Evolutionary conservation across 805 yeast species (phyloP).

Genomic region (Starmerella bombi): DNA sequence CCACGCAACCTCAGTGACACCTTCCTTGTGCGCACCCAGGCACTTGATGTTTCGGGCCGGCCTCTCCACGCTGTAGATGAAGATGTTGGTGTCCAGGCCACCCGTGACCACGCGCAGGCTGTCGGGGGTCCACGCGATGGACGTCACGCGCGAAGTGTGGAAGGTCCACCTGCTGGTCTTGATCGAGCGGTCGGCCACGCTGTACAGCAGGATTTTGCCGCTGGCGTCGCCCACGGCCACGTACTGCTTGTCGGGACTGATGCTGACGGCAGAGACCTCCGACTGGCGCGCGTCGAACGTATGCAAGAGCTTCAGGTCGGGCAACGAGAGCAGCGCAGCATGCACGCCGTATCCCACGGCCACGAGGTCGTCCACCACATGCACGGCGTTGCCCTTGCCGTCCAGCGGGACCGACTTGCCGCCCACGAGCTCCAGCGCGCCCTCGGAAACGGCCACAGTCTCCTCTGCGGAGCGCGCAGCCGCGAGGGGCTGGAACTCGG

Average conservation of each 20-base stretch:
- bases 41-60: slow-evolving; percentile 67
- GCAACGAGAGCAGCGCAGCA: slow-evolving; percentile 32
- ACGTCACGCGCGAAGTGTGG: slow-evolving; percentile 71
- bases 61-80: slow-evolving; percentile 61
- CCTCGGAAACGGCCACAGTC: slow-evolving; percentile 36
- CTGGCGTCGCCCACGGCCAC: slow-evolving; percentile 76
- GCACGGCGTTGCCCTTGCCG: slow-evolving; percentile 23
- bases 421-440: slow-evolving; percentile 31
- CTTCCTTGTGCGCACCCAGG: slow-evolving; percentile 77
- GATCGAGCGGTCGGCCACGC: slow-evolving; percentile 39
- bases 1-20: slow-evolving; percentile 71
- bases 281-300: slow-evolving; percentile 41
- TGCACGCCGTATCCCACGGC: slow-evolving; percentile 40
- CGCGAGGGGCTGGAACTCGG: slow-evolving; percentile 39
- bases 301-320: slow-evolving; percentile 26
- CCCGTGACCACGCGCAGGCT: slow-evolving; percentile 63
- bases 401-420: slow-evolving; percentile 2
- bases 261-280: slow-evolving; percentile 46
- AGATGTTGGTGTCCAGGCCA: slow-evolving; percentile 71
- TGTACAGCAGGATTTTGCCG: slow-evolving; percentile 74
- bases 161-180: slow-evolving; percentile 86
- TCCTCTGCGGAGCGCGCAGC: slow-evolving; percentile 28
- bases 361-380: slow-evolving; percentile 29
- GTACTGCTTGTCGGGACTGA: slow-evolving; percentile 55
- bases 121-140: slow-evolving; percentile 67